Percentiles rank a stretch among this genome's conserved stretches.
Conservation (phyloP, 331 rosid genomes). For the Spiraea crenata region DNA sequence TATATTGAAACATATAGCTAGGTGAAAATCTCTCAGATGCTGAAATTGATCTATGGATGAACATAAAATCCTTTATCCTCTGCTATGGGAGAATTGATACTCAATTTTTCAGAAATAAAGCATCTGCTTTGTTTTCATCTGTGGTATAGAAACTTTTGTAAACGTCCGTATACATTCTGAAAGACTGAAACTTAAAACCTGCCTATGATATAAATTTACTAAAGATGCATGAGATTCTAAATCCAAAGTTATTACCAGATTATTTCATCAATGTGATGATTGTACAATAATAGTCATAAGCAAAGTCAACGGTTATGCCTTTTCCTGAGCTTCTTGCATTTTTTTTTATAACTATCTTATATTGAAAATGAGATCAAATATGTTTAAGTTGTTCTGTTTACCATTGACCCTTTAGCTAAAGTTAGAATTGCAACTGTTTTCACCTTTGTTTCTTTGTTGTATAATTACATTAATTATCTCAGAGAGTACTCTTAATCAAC, state of each 20-base stretch:
- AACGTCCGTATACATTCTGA: not conserved
- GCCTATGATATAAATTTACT: not conserved
- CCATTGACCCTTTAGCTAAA: constrained; percentile 11
- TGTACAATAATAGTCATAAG: not conserved
- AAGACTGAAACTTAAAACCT: not conserved
- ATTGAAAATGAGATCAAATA: not conserved
- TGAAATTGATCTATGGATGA: not conserved
- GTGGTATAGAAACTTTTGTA: not conserved
- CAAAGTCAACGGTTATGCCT: constrained; percentile 5
- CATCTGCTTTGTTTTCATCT: not conserved
- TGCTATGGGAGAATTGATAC: not conserved
- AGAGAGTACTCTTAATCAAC: not conserved
- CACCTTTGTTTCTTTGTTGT: not conserved
- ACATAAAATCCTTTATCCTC: not conserved
- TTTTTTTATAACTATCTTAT: not conserved
- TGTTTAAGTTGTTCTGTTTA: constrained; percentile 14
- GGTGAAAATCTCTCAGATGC: not conserved
- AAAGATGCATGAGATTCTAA: not conserved
- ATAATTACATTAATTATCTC: not conserved
- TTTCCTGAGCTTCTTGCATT: not conserved
- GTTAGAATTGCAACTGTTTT: not conserved
- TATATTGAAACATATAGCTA: not conserved
- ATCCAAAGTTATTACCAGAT: not conserved
- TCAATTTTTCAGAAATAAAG: not conserved
- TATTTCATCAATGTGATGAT: not conserved